Base-by-base conservation (phyloP, 352 stramenopile species). In the Phytophthora crassamura region DNA sequence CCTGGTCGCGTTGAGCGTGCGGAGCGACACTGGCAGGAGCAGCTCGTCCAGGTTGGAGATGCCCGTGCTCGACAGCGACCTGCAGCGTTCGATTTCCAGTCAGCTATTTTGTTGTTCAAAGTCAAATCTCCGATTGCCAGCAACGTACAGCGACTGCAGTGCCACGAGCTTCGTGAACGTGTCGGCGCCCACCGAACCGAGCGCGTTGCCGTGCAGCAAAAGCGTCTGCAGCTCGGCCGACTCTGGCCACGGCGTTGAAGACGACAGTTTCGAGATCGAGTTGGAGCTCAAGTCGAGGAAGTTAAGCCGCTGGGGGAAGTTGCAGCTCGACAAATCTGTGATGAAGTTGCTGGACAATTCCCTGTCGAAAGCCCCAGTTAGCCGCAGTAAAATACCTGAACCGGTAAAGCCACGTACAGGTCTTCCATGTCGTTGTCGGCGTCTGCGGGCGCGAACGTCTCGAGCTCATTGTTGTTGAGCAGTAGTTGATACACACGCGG, bases 391-490 rank as follows among this genome's bases (percentile, higher is more conserved):
- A n/a, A 48, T 4, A 28, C 12, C 39, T 9, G 15, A 16, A 15
- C 38, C 15, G 4, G 22, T 15, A 33, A 22, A 32, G n/a, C 14
- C 2, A 74, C 71, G 43, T 72, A 82, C 74, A 90, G 66, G 25
- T 77, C 54, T 36, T 86, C 66, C 77, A 88, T 88, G 56, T 84
- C 67, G 45, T 77, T 82, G 56, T 90, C 78, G 20, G 48, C 55
- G 33, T 62, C 61, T n/a, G 54, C 40, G 2, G 77, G 57, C 7
- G 63, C 58, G 59, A 90, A 88, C 16, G 55, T 80, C 64, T 82
- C 63, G 50, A 90, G 70, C n/a, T 74, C 42, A 63, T 90, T 90
- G 59, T 85, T 66, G 50, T 72, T 77, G 15, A 88, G 71, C 47
- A 83, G 45, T 70, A 90, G 49, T 39, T 72, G 72, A 58, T 85